These are phyloP conservation scores for Plenodomus lindquistii DNA, from an alignment of 2,329 filamentous ascomycete species.

Conservation along the genomic window DNA sequence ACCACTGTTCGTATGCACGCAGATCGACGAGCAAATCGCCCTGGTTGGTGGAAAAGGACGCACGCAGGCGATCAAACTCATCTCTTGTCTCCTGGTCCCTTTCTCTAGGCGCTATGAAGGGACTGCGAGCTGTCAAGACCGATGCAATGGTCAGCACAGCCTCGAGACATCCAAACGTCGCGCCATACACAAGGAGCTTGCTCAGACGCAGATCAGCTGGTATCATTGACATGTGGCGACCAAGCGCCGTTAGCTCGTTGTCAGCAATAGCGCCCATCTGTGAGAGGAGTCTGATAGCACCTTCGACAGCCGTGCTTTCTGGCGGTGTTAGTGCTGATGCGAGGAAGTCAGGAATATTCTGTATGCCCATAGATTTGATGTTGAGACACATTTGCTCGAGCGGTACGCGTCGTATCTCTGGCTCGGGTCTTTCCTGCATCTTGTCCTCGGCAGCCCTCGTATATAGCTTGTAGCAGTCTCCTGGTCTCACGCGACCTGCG, in stretches of 20 bases:
- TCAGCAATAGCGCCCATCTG: slow-evolving; percentile 89
- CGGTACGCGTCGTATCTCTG: slow-evolving; percentile 90
- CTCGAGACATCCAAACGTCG: slow-evolving; percentile 90
- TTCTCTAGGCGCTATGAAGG: slow-evolving; percentile 83
- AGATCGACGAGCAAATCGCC: slow-evolving; percentile 90
- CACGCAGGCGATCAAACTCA: slow-evolving; percentile 75
- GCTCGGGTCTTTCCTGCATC: slow-evolving; percentile 90
- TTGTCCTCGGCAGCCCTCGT: slow-evolving; percentile 78
- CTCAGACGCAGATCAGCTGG: slow-evolving; percentile 90
- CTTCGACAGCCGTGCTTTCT: slow-evolving; percentile 80
- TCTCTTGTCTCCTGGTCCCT: slow-evolving; percentile 83
- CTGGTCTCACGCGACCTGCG: slow-evolving; percentile 88
- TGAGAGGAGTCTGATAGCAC: slow-evolving; percentile 75
- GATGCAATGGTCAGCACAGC: slow-evolving; percentile 86
- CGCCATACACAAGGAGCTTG: slow-evolving; percentile 93
- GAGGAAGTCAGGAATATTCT: slow-evolving; percentile 79
- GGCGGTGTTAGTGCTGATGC: slow-evolving; percentile 87
- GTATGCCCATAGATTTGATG: slow-evolving; percentile 91
- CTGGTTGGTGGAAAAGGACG: slow-evolving; percentile 73
- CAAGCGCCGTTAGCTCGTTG: slow-evolving; percentile 84
- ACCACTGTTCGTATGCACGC: slow-evolving; percentile 81
- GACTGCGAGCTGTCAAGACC: slow-evolving; percentile 85
- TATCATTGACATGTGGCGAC: slow-evolving; percentile 91
- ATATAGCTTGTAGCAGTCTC: slow-evolving; percentile 93
- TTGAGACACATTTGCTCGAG: slow-evolving; percentile 93